Conservation (phyloP, 2,329 filamentous ascomycete species). For the Phoma herbarum region DNA sequence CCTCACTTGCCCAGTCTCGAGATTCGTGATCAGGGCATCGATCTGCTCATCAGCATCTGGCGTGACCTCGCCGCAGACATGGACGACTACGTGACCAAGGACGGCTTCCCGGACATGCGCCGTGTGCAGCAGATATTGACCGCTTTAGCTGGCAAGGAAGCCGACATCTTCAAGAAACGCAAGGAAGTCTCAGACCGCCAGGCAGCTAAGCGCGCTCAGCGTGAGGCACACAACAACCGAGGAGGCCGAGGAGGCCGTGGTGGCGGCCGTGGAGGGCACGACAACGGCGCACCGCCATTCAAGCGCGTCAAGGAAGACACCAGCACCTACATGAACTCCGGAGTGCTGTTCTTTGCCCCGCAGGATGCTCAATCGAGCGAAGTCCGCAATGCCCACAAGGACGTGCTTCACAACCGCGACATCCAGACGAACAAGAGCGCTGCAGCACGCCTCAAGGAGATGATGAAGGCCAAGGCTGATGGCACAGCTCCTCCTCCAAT, state of each 20-base stretch:
- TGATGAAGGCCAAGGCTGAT: slow-evolving; percentile 66
- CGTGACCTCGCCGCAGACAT: slow-evolving; percentile 88
- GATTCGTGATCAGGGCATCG: slow-evolving; percentile 96
- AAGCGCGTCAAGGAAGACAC: slow-evolving; percentile 50
- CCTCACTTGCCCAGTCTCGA: slow-evolving; percentile 97
- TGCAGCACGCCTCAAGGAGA: slow-evolving; percentile 79
- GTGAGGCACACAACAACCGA: slow-evolving; percentile 55
- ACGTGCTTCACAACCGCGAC: slow-evolving; percentile 84
- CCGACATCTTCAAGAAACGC: slow-evolving; percentile 88
- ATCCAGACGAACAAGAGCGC: slow-evolving; percentile 87
- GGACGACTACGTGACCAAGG: slow-evolving; percentile 96
- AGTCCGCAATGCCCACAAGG: slow-evolving; percentile 73
- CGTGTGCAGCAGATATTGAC: slow-evolving; percentile 87
- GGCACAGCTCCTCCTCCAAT: slow-evolving; percentile 38
- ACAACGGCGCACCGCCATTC: slow-evolving; percentile 33
- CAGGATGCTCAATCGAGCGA: slow-evolving; percentile 50
- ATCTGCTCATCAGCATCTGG: slow-evolving; percentile 97
- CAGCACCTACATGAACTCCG: slow-evolving; percentile 46
- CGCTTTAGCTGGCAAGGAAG: slow-evolving; percentile 90
- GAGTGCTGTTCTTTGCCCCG: slow-evolving; percentile 49
- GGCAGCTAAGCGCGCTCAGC: slow-evolving; percentile 72
- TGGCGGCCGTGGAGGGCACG: slow-evolving; percentile 45
- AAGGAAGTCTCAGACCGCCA: slow-evolving; percentile 86
- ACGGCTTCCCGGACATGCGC: slow-evolving; percentile 87
- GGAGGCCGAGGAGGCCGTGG: slow-evolving; percentile 28